Evolutionary conservation across 495 filamentous ascomycete genomes (phyloP), one percentile per base, ranked within the genome.

Genomic region (Ascodesmis nigricans): DNA sequence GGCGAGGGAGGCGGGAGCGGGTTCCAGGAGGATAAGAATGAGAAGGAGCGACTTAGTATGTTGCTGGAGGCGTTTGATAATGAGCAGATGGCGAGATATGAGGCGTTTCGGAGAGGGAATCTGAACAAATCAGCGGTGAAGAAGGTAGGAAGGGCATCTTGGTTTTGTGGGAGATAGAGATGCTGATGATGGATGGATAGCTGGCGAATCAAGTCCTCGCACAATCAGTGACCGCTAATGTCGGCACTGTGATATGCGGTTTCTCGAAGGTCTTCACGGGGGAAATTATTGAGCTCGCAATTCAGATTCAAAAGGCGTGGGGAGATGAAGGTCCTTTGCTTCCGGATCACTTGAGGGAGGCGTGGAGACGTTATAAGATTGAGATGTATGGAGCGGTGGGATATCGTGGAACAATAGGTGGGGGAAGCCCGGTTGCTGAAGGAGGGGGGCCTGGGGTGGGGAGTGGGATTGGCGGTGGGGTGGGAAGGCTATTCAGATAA

Each of bases 181-280:
- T 38, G 32, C 30, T 28, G n/a, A n/a, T n/a, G 29, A 21, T 13
- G 18, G 11, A 14, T 49, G 63, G 33, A 65, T 29, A 36, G 20
- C 40, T 74, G 33, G 65, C 69, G 37, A 80, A 79, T 41, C 70
- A 75, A 49, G 73, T 72, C 10, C 64, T 79, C 19, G 69, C 67
- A 1, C 75, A 79, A 44, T 74, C 68, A 25, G 72, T 79, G 9
- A 71, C 74, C 5, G 62, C 63, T 17, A 67, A 65, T 31, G 70
- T 78, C 23, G 65, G 75, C 10, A 71, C 66, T 5, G 71, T 67
- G 0, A 68, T 80, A 37, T 73, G 69, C 35, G 69, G 70, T 8
- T 77, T 71, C 47, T 69, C 67, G 9, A 80, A 80, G 47, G 63
- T 74, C 35, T 80, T 74, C 47, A 66, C 72, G 4, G 73, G 75